Base-by-base conservation (phyloP, 108 stramenopile genomes). In the Schizochytrium sp. region DNA sequence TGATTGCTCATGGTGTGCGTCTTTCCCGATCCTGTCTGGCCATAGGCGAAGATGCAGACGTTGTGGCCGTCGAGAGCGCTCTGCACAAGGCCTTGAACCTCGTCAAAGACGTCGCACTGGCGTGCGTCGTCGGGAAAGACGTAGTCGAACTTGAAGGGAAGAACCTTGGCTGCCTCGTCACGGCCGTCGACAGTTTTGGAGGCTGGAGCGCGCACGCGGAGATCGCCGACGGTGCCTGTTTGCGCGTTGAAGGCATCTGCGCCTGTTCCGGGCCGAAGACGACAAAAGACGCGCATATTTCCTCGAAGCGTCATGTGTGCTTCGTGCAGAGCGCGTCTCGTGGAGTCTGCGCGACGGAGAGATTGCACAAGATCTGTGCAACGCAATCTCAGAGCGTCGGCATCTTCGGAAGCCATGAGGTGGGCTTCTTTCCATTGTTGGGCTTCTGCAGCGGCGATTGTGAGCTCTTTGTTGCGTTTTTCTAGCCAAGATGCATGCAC, bases 11-110 rank as follows among this genome's bases (percentile, higher is more conserved):
- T 96, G 47, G 98, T 97, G 91, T 96, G 93, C 19, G 98, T 98
- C 90, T 99, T 99, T 18, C 99, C 99, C 48, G 93, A 89, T 45
- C 95, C 93, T 28, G 95, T 93, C 90, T 98, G 98, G 21, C 99
- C 99, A 90, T 97, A 98, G 4, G 97, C 96, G 89, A 99, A 94
- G 23, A 99, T 89, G 91, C 97, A 97, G 5, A 96, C 95, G 44
- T 97, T 98, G 93, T 94, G 98, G 4, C 99, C 99, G 92, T 98
- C 98, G 71, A 99, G 87, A 12, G 94, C 97, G 83, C 96, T 94
- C 18, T 96, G 89, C 14, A 98, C 95, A 5, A 98, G 93, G 25
- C 95, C 95, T 58, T 96, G 94, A 21, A 99, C 94, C 90, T 98
- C 97, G 21, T 91, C 93, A 72, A 97, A 99, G 2, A 99, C 92